Conservation (phyloP, 495 filamentous ascomycete genomes). For the Penicillium goetzii region DNA sequence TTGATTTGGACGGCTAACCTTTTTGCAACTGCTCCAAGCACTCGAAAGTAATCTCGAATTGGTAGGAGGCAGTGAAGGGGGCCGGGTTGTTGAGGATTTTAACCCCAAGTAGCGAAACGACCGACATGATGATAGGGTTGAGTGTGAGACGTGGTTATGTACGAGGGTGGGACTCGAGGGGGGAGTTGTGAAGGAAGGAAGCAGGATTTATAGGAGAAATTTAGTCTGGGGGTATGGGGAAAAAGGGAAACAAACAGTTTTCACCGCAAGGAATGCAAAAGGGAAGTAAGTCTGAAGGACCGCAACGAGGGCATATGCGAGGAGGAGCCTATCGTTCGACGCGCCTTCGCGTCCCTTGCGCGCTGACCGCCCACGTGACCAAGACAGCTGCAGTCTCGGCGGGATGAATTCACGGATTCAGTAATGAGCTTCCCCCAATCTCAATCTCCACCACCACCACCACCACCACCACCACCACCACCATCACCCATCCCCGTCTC, state of each 20-base stretch:
- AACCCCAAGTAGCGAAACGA: constrained; percentile 93
- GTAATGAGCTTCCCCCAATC: constrained; percentile 6
- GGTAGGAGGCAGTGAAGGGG: constrained; percentile 82
- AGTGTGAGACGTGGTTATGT: constrained; percentile 24
- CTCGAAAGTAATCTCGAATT: constrained; percentile 98
- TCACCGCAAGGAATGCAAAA: constrained; percentile 34
- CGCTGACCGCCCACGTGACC: constrained; percentile 36
- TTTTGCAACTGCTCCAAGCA: constrained; percentile 92
- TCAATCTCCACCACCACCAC: not conserved
- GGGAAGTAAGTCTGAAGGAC: constrained; percentile 18
- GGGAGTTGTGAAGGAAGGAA: constrained; percentile 52
- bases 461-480: not conserved
- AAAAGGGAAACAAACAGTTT: constrained; percentile 31
- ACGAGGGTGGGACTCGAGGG: constrained; percentile 17
- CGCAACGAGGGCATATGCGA: constrained; percentile 23
- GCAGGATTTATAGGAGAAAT: constrained; percentile 77
- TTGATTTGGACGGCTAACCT: constrained; percentile 54
- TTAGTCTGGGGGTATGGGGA: constrained; percentile 8
- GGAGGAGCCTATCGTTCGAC: constrained; percentile 31
- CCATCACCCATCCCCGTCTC: not conserved
- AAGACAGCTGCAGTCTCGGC: constrained; percentile 10
- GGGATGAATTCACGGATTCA: constrained; percentile 5
- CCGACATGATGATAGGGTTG: constrained; percentile 72
- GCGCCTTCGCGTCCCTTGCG: constrained; percentile 39
- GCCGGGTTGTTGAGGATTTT: constrained; percentile 97